phyloP scores from a whole-genome alignment of 2,329 filamentous ascomycete species.

The Fusarium metavorans region DNA sequence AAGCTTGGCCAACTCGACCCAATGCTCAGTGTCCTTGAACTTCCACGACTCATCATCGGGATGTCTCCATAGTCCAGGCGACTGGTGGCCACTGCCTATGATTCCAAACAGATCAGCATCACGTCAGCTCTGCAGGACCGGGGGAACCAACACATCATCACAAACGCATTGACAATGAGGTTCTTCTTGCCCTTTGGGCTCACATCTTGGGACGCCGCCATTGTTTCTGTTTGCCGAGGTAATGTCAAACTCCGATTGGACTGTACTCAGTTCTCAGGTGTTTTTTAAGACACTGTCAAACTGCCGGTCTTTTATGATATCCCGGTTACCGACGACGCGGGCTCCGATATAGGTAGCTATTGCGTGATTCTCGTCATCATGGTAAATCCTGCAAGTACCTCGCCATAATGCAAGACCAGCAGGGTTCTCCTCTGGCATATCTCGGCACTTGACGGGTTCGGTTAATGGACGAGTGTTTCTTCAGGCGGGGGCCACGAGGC shows the following conservation, averaged over 20 bases:
- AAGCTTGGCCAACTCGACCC: conserved; percentile 69
- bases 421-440: conserved; percentile 6
- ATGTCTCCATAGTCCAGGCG: conserved; percentile 67
- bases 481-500: background rate
- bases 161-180: conserved; percentile 58
- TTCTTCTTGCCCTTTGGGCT: conserved; percentile 49
- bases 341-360: conserved; percentile 9
- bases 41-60: conserved; percentile 71
- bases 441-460: conserved; percentile 10
- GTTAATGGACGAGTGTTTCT: background rate
- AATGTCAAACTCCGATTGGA: conserved; percentile 3
- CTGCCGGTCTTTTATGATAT: conserved; percentile 19
- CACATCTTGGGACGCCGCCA: conserved; percentile 29
- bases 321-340: conserved; percentile 7
- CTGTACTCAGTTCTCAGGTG: background rate
- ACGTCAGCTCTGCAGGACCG: background rate
- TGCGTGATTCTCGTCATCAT: conserved; percentile 40
- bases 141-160: conserved; percentile 51
- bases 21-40: conserved; percentile 72
- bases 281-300: conserved; percentile 6
- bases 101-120: conserved; percentile 19
- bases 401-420: conserved; percentile 5
- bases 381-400: conserved; percentile 15
- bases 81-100: conserved; percentile 59
- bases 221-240: conserved; percentile 9